Evolutionary conservation across 1,139 yeast species (phyloP).

Genomic region (Yamadazyma friedrichii): DNA sequence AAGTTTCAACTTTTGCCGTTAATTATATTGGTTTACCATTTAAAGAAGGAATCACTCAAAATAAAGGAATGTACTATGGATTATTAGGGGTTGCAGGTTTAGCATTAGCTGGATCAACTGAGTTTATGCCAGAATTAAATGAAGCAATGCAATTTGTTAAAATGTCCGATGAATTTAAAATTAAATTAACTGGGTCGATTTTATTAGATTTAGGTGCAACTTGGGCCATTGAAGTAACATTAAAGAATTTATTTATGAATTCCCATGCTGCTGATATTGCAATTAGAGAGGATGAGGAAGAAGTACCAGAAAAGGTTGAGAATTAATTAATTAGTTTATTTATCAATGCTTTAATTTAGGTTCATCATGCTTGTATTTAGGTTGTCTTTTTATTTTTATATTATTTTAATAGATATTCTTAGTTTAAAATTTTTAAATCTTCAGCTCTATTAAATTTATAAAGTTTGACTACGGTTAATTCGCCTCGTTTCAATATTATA

Average conservation of each 20-base stretch:
- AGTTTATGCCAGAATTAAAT: constrained; percentile 90
- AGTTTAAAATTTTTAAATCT: constrained; percentile 21
- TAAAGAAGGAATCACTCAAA: constrained; percentile 84
- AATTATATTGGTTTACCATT: constrained; percentile 98
- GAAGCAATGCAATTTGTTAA: constrained; percentile 90
- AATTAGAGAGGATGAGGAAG: constrained; percentile 29
- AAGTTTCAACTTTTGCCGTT: constrained; percentile 96
- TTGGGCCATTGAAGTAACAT: constrained; percentile 74
- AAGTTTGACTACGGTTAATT: constrained; percentile 28
- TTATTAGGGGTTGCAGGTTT: constrained; percentile 85
- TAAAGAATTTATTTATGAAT: constrained; percentile 87
- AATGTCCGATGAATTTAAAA: constrained; percentile 73
- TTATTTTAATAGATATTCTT: constrained; percentile 4
- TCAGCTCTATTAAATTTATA: constrained; percentile 24
- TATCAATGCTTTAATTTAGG: neutral
- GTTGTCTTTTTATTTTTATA: constrained; percentile 1
- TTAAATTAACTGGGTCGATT: constrained; percentile 72
- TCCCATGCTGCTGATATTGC: constrained; percentile 93
- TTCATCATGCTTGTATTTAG: neutral
- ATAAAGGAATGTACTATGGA: constrained; percentile 97
- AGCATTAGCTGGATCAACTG: constrained; percentile 91
- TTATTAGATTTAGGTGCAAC: constrained; percentile 74
- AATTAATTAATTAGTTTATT: constrained; percentile 1
- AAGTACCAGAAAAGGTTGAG: neutral
- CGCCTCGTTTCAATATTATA: constrained; percentile 20